Conservation (phyloP, 2,329 filamentous ascomycete species). For the Trichoderma sp. region DNA sequence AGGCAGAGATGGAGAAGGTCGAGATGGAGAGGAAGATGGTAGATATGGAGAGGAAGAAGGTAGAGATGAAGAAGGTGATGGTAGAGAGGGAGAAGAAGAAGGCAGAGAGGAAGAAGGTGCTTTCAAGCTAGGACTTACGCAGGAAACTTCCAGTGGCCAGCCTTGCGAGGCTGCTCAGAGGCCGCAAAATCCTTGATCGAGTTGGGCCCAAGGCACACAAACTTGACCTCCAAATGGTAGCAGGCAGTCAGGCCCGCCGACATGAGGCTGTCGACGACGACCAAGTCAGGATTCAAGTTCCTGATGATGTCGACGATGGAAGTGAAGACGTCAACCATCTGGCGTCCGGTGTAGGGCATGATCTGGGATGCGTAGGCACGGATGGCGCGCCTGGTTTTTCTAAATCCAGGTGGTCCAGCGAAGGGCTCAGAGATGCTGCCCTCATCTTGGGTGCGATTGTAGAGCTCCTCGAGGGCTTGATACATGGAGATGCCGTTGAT, state of each 20-base stretch:
- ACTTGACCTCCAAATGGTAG: conserved; percentile 36
- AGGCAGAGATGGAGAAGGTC: too few species aligned
- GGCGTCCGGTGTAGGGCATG: conserved; percentile 30
- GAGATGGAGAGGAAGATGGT: too few species aligned
- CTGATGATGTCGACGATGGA: conserved; percentile 42
- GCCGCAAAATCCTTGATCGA: conserved; percentile 44
- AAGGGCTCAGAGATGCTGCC: conserved; percentile 18
- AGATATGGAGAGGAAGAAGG: too few species aligned
- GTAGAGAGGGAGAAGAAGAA: too few species aligned
- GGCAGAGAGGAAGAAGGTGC: not conserved
- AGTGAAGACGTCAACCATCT: conserved; percentile 44
- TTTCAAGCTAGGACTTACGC: conserved; percentile 32
- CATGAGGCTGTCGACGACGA: conserved; percentile 48
- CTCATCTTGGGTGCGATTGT: not conserved
- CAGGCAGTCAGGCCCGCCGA: conserved; percentile 46
- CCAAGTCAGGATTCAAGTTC: conserved; percentile 40
- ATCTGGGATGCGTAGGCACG: conserved; percentile 32
- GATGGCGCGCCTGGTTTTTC: conserved; percentile 34
- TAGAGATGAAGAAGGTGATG: too few species aligned
- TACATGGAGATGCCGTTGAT: conserved; percentile 28
- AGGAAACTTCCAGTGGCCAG: conserved; percentile 41
- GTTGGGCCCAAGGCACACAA: conserved; percentile 47
- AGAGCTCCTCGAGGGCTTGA: conserved; percentile 20
- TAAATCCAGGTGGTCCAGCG: conserved; percentile 21
- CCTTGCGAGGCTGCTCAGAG: conserved; percentile 40